Evolutionary conservation across 2,329 filamentous ascomycete genomes (phyloP), one percentile per base, ranked within the genome.

Genomic region (Juglanconis juglandina): DNA sequence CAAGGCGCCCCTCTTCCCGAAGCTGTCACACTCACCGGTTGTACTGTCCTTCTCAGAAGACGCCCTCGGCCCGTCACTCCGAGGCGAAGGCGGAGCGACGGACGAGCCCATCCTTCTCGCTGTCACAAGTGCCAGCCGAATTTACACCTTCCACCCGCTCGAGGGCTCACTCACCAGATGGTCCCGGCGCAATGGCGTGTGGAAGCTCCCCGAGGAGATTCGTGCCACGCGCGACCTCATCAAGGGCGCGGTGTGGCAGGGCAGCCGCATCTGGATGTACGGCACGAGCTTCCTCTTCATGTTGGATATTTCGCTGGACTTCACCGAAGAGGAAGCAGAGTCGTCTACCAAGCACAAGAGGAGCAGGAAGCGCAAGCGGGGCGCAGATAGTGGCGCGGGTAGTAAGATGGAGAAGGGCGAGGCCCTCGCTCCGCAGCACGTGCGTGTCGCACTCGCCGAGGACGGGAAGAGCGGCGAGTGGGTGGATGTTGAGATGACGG

Each of bases 261-360:
- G 88, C 1, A 78, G 79, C 34, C 84, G 94, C 13, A 75, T 94
- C 7, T 98, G 94, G 92, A 76, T 98, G 24, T 97, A 96, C 69
- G 93, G 94, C 6, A 84, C 86, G 46, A 87, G 85, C 1, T 98
- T 92, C 82, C 75, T 99, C 32, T 92, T 91, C 77, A 98, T 98
- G 93, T 85, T 99, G 62, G 92, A 98, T 72, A 77, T 96, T 35
- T 84, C 84, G 24, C 83, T 84, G 68, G 89, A 96, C 71, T 81
- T 95, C 53, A 71, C 76, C 1, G 71, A 73, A 3, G 73, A 72
- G 32, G 70, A 67, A 33, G 69, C 70, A 67, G 70, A 58, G 39
- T 24, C 64, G n/a, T 66, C 64, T 1, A 68, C 72, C 14, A 65
- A 69, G n/a, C 71, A 74, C 39, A 69, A 60, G 41, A 69, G 68